phyloP scores from a whole-genome alignment of 495 filamentous ascomycete species.

The Penicillium malachiteum region DNA sequence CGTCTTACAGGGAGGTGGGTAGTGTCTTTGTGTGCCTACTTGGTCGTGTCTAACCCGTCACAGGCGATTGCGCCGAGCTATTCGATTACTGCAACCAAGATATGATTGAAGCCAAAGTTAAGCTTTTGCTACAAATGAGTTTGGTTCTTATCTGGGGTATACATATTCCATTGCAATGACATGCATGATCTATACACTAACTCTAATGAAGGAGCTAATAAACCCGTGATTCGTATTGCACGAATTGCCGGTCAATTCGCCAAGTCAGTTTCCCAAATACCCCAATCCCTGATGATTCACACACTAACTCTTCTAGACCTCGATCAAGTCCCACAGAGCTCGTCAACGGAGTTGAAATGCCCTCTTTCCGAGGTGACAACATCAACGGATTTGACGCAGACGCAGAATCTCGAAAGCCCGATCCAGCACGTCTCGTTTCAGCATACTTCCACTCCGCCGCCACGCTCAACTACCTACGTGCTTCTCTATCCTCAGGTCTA shows the following conservation, averaged over 20 bases:
- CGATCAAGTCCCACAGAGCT: constrained; percentile 84
- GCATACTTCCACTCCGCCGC: constrained; percentile 95
- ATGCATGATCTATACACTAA: not conserved
- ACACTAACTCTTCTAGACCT: constrained; percentile 49
- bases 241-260: constrained; percentile 97
- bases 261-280: constrained; percentile 47
- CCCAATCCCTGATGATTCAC: not conserved
- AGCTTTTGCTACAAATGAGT: constrained; percentile 93
- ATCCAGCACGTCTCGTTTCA: constrained; percentile 79
- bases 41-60: constrained; percentile 1
- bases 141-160: constrained; percentile 61
- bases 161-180: not conserved
- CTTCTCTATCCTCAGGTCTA: constrained; percentile 79
- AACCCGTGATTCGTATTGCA: constrained; percentile 90
- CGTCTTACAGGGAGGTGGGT: constrained; percentile 78
- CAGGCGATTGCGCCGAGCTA: constrained; percentile 89
- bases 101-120: constrained; percentile 93
- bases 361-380: constrained; percentile 91
- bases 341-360: constrained; percentile 75
- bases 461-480: constrained; percentile 89
- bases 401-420: constrained; percentile 66
- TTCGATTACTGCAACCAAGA: constrained; percentile 93
- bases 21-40: not conserved
- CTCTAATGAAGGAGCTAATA: constrained; percentile 59
- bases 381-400: constrained; percentile 77